A percentile compares a stretch with the other conserved stretches of the same genome.
Conservation (phyloP, 2,329 filamentous ascomycete species). For the Epichloe amarillans region DNA sequence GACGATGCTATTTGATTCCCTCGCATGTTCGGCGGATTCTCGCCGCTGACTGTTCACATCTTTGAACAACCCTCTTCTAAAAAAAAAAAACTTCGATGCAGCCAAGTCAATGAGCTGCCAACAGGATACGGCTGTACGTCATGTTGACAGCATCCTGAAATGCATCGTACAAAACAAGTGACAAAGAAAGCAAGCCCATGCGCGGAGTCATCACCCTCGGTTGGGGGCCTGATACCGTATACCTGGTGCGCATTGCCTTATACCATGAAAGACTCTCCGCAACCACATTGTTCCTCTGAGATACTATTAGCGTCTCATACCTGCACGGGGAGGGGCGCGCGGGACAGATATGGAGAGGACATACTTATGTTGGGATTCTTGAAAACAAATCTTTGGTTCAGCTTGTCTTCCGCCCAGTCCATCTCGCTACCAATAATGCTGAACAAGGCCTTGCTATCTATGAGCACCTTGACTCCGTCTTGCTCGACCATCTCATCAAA, state of each 20-base stretch:
- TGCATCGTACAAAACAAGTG: background rate
- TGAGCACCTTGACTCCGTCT: constrained; percentile 87
- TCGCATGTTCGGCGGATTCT: background rate
- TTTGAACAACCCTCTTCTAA: background rate
- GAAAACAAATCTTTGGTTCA: constrained; percentile 87
- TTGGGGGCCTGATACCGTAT: background rate
- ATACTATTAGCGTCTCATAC: constrained; percentile 4
- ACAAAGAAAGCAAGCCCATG: background rate
- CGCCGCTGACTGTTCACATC: background rate
- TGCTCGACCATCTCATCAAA: constrained; percentile 93
- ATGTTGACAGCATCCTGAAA: background rate
- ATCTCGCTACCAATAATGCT: constrained; percentile 98
- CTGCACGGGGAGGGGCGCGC: constrained; percentile 16
- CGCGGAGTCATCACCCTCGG: background rate
- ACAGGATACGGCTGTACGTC: background rate
- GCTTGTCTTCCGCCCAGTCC: constrained; percentile 96
- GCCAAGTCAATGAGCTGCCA: background rate
- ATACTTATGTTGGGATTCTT: constrained; percentile 96
- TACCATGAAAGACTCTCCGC: constrained; percentile 92
- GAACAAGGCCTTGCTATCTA: constrained; percentile 93
- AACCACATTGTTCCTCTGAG: constrained; percentile 86
- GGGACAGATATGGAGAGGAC: constrained; percentile 24
- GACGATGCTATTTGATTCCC: background rate
- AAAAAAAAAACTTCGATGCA: background rate
- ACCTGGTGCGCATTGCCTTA: constrained; percentile 15